phyloP scores from a whole-genome alignment of 164 flowering plant genomes.

The Sextonia rubra region DNA sequence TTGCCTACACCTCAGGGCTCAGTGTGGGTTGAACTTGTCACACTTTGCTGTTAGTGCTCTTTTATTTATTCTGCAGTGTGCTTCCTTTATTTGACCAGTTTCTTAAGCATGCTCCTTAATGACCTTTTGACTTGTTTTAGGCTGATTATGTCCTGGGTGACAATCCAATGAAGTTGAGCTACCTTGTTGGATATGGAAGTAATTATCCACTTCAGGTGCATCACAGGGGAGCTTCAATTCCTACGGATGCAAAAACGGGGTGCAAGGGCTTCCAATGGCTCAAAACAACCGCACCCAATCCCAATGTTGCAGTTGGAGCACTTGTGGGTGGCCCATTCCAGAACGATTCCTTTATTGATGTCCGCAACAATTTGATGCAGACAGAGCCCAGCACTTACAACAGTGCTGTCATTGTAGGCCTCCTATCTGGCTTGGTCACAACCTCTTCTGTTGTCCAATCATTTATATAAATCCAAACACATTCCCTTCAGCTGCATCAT shows the following conservation, averaged over 20 bases:
- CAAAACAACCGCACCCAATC: slow-evolving; percentile 56
- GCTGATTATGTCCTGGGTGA: slow-evolving; percentile 87
- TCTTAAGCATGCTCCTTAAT: background rate
- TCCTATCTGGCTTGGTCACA: slow-evolving; percentile 77
- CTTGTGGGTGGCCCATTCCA: slow-evolving; percentile 88
- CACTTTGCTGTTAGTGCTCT: background rate
- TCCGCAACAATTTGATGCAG: slow-evolving; percentile 79
- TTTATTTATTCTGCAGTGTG: too few species aligned
- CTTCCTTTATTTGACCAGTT: too few species aligned
- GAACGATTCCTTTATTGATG: slow-evolving; percentile 65
- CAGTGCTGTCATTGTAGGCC: slow-evolving; percentile 69
- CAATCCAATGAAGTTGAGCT: slow-evolving; percentile 81
- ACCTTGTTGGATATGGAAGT: slow-evolving; percentile 80
- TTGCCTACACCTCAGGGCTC: too few species aligned
- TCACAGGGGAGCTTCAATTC: slow-evolving; percentile 97
- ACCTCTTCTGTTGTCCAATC: slow-evolving; percentile 71
- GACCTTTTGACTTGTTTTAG: slow-evolving; percentile 24
- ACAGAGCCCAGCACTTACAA: slow-evolving; percentile 85
- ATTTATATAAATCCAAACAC: slow-evolving; percentile 35
- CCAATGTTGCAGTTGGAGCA: slow-evolving; percentile 76
- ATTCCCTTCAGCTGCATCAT: background rate
- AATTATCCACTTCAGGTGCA: slow-evolving; percentile 75
- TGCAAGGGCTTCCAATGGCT: slow-evolving; percentile 80
- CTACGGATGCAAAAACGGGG: slow-evolving; percentile 49
- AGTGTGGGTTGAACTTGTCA: too few species aligned